A percentile compares a stretch with the other conserved stretches of the same genome.
phyloP scores from a whole-genome alignment of 2,329 filamentous ascomycete species.

The Dactylellina sp. region DNA sequence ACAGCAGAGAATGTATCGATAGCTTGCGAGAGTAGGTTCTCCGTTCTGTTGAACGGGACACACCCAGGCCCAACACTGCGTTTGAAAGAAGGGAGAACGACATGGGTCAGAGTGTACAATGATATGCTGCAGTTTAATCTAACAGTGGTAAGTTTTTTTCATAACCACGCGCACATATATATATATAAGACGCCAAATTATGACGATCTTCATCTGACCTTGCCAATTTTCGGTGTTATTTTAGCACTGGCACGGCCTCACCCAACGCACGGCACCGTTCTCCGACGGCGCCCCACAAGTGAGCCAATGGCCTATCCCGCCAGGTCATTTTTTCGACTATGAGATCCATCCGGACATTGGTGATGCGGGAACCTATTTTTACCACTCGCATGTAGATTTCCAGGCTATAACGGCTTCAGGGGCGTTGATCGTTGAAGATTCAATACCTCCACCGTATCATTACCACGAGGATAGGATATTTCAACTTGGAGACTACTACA shows the following conservation, averaged over 20 bases:
- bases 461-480: constrained; percentile 56
- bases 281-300: constrained; percentile 73
- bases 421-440: constrained; percentile 71
- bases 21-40: constrained; percentile 67
- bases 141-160: constrained; percentile 68
- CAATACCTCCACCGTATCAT: constrained; percentile 58
- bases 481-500: constrained; percentile 53
- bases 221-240: not conserved
- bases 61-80: constrained; percentile 68
- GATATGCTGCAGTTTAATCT: constrained; percentile 68
- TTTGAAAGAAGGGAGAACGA: constrained; percentile 66
- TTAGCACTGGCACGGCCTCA: constrained; percentile 77
- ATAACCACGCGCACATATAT: not conserved
- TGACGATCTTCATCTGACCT: too few species aligned
- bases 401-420: constrained; percentile 72
- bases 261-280: constrained; percentile 71
- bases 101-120: constrained; percentile 73
- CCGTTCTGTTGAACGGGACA: constrained; percentile 69
- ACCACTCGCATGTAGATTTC: constrained; percentile 75
- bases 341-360: constrained; percentile 69
- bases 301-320: constrained; percentile 75
- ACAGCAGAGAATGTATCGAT: constrained; percentile 65
- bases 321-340: constrained; percentile 75
- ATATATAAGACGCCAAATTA: too few species aligned
- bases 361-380: constrained; percentile 75